Base-by-base conservation (phyloP, 257 asterid species). In the Prunella vulgaris region DNA sequence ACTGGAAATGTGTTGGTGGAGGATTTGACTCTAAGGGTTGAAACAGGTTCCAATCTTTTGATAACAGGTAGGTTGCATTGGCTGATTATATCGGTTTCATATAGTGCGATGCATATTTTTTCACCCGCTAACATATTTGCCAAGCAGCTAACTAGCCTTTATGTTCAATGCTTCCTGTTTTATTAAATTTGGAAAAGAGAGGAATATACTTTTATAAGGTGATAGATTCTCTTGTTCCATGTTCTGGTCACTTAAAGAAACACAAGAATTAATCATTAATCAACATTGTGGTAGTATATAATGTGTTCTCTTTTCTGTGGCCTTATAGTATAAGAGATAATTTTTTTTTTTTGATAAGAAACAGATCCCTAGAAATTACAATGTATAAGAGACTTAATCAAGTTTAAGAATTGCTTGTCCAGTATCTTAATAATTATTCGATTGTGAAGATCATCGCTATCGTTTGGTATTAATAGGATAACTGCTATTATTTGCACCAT, bases 21-120 rank as follows among this genome's bases (percentile, higher is more conserved):
- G 81, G 93, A 85, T 79, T 80, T 94, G 84, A 77, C 89, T 61
- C 83, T 94, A 32, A 86, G 81, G 82, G 97, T 94, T 78, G 97
- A 91, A 85, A 68, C 96, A n/a, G 99, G 99, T 68, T 91, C 99
- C 25, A 94, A 94, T 85, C 99, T 94, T 70, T 85, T 94, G 87
- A 94, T 94, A 72, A 94, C 99, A 66, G 99, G 99, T 94, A 74
- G 70, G 46, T 61, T 57, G 53, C 66, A 18, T 52, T 68, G 63
- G 60, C 58, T 17, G 40, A 54, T 76, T 62, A 18, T 52, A 24
- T 9, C 37, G n/a, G 24, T 27, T 51, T 33, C 28, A 54, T 46
- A 60, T 61, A 70, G 42, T 64, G 27, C 53, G 33, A 27, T 62
- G 32, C n/a, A n/a, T n/a, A 68, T 74, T 71, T 46, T 44, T 37